Evolutionary conservation across 2,329 filamentous ascomycete species (phyloP).

Genomic region (Pseudogymnoascus sp.): DNA sequence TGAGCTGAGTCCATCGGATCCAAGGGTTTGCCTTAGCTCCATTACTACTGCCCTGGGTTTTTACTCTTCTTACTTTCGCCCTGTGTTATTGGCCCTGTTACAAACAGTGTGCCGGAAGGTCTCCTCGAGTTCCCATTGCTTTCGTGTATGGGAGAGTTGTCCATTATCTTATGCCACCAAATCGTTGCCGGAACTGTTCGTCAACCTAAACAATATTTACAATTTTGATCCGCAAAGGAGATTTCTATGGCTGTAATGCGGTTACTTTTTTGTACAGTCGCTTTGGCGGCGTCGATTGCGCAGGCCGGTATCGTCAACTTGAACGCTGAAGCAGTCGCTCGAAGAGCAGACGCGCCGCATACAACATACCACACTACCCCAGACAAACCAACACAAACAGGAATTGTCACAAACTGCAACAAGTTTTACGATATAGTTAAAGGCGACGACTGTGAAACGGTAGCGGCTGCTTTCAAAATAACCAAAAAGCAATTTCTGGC

Average conservation of each 20-base stretch:
- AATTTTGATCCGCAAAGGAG: background rate
- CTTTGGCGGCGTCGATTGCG: background rate
- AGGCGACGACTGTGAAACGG: conserved; percentile 20
- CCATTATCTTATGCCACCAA: background rate
- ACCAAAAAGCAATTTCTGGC: background rate
- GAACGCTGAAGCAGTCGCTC: background rate
- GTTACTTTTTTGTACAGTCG: background rate
- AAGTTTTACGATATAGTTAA: conserved; percentile 14
- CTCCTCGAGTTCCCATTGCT: background rate
- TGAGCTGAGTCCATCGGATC: background rate
- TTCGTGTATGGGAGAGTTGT: background rate
- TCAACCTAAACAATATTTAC: background rate
- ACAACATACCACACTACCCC: conserved; percentile 5
- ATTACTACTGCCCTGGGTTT: background rate
- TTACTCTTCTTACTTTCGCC: background rate
- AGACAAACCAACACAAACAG: conserved; percentile 19
- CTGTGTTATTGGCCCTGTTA: background rate
- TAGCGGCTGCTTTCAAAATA: conserved; percentile 12
- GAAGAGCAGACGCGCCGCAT: background rate
- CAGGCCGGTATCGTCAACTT: conserved; percentile 1
- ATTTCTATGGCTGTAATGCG: background rate
- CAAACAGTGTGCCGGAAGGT: background rate
- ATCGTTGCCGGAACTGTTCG: background rate
- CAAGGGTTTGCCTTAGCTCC: background rate
- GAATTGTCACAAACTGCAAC: conserved; percentile 15